Percentiles rank a stretch among this genome's conserved stretches.
Conservation (phyloP, 805 yeast genomes). For the Schwanniomyces vanrijiae region DNA sequence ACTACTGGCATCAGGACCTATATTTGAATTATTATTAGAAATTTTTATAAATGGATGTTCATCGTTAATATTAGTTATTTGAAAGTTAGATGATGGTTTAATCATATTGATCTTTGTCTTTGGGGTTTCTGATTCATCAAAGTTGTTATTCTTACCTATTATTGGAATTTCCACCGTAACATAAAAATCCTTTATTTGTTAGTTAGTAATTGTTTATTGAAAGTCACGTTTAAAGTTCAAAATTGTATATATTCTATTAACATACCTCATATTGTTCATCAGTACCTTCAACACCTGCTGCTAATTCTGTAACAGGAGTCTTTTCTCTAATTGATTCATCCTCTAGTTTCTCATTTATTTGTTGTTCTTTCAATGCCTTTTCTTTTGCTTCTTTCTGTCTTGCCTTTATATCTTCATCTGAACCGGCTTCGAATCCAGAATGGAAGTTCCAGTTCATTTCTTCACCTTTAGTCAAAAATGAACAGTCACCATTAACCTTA, state of each 20-base stretch:
- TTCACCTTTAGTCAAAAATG: constrained; percentile 72
- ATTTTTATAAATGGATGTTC: constrained; percentile 36
- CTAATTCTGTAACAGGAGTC: constrained; percentile 19
- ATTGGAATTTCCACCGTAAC: constrained; percentile 34
- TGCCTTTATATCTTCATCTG: constrained; percentile 76
- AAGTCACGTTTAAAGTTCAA: background rate
- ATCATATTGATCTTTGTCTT: constrained; percentile 22
- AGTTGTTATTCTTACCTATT: constrained; percentile 11
- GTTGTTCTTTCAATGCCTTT: constrained; percentile 18
- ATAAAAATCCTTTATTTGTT: constrained; percentile 29
- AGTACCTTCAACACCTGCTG: constrained; percentile 11
- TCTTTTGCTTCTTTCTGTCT: constrained; percentile 28
- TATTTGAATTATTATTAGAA: constrained; percentile 26
- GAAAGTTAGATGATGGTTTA: constrained; percentile 42
- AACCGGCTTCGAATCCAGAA: constrained; percentile 79
- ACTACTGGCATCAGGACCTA: constrained; percentile 9
- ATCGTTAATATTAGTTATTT: constrained; percentile 33
- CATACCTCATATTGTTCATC: constrained; percentile 25
- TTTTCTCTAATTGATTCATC: constrained; percentile 19
- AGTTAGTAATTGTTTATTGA: constrained; percentile 18
- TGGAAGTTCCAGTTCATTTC: constrained; percentile 94
- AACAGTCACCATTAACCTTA: constrained; percentile 69
- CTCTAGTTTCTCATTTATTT: constrained; percentile 60
- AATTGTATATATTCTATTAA: constrained; percentile 11
- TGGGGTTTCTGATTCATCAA: constrained; percentile 8